Conservation (phyloP, 257 asterid genomes). For the Fraxinus americana region DNA sequence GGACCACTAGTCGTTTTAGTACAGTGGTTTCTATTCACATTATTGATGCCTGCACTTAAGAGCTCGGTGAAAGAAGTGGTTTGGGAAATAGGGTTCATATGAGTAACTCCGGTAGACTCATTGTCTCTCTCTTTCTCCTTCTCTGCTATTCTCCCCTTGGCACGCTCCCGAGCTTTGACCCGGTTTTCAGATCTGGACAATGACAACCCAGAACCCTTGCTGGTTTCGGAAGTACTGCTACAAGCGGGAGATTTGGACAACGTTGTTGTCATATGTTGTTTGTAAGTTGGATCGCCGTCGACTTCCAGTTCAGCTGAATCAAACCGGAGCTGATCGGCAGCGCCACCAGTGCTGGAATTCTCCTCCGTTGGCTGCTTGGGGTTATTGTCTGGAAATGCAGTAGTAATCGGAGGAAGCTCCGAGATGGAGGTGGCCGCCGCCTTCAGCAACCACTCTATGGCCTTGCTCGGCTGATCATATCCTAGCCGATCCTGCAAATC, state of each 20-base stretch:
- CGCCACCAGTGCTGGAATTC: conserved; percentile 26
- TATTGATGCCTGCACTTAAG: conserved; percentile 33
- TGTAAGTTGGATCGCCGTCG: conserved; percentile 13
- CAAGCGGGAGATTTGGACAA: conserved; percentile 41
- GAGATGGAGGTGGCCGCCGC: conserved; percentile 61
- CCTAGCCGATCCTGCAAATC: conserved; percentile 78
- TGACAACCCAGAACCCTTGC: conserved; percentile 64
- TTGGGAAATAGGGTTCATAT: conserved; percentile 33
- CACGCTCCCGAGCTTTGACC: conserved; percentile 52
- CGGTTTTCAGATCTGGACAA: conserved; percentile 64
- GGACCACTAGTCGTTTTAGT: conserved; percentile 25
- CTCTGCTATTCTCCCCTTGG: conserved; percentile 47
- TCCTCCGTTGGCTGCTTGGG: conserved; percentile 29
- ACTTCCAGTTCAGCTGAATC: conserved; percentile 28
- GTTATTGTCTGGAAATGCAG: conserved; percentile 23
- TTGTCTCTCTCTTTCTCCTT: conserved; percentile 39
- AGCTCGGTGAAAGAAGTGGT: conserved; percentile 58
- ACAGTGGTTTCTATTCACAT: background rate
- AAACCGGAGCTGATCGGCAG: conserved; percentile 10
- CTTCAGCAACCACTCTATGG: conserved; percentile 76
- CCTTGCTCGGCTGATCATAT: conserved; percentile 81
- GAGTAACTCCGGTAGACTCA: conserved; percentile 22
- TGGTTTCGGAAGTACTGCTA: conserved; percentile 61
- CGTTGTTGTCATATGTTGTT: conserved; percentile 19
- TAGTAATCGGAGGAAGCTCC: conserved; percentile 47